phyloP scores from a whole-genome alignment of 768 basidiomycete species.

The Crucibulum laeve region DNA sequence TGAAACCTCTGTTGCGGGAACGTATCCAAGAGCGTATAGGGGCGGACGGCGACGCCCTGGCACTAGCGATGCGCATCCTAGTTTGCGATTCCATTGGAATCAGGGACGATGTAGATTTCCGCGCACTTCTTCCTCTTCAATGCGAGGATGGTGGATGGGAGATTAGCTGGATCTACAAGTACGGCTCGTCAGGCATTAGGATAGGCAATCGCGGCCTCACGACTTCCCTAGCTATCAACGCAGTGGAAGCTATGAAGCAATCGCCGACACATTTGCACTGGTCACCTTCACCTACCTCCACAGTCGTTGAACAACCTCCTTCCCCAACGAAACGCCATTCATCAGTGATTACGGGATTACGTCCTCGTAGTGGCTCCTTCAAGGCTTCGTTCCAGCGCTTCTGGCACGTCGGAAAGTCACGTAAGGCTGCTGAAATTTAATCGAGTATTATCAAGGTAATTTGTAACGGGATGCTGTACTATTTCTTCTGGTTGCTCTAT shows the following conservation, averaged over 20 bases:
- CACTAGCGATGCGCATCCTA: constrained; percentile 52
- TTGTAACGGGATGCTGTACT: no score
- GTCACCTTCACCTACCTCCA: no score
- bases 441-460: no score
- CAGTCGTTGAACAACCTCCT: no score
- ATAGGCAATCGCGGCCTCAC: constrained; percentile 54
- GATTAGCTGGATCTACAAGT: constrained; percentile 53
- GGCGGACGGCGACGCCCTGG: constrained; percentile 44
- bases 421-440: no score
- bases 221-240: constrained; percentile 50
- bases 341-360: no score
- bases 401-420: no score
- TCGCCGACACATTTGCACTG: neutral
- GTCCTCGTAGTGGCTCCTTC: no score
- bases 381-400: no score
- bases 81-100: constrained; percentile 37
- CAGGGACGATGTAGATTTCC: constrained; percentile 37
- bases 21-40: constrained; percentile 48
- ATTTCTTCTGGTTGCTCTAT: no score
- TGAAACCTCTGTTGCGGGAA: constrained; percentile 37
- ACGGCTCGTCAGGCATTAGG: constrained; percentile 39
- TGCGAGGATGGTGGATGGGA: constrained; percentile 54
- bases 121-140: constrained; percentile 41
- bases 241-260: constrained; percentile 28
- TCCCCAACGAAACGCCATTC: no score